Evolutionary conservation across 108 stramenopile species (phyloP).

Genomic region (Cyclostephanos invisitatus): DNA sequence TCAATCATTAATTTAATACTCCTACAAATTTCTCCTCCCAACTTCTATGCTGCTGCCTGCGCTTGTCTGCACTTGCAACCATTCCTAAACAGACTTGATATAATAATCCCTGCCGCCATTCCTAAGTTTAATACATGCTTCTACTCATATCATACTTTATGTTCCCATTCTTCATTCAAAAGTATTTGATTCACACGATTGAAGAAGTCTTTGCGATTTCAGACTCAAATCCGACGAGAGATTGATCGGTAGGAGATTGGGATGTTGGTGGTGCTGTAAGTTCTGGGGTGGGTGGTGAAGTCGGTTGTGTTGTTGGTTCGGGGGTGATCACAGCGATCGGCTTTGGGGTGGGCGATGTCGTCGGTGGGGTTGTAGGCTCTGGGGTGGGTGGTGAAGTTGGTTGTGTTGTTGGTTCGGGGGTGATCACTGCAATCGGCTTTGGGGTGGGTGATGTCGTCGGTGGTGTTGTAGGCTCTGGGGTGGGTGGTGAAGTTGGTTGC

Average conservation of each 20-base stretch:
- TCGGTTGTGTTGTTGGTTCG: neutral
- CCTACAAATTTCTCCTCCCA: neutral
- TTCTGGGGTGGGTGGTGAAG: neutral
- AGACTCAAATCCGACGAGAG: neutral
- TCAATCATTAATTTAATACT: neutral
- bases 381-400: neutral
- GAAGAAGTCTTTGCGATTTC: neutral
- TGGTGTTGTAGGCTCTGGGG: neutral
- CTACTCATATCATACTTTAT: too few relatives aligned
- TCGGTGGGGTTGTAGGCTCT: neutral
- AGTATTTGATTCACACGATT: neutral
- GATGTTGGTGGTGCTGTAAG: neutral
- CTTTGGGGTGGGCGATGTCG: neutral
- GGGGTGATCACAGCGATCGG: neutral
- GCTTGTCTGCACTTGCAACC: neutral
- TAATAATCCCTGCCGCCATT: neutral
- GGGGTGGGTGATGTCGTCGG: neutral
- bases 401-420: neutral
- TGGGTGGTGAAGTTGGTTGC: neutral
- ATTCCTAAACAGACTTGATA: neutral
- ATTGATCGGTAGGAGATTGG: neutral
- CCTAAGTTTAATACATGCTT: neutral
- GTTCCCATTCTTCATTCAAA: too few relatives aligned
- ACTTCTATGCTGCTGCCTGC: neutral
- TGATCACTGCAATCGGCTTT: neutral